Evolutionary conservation across 2,329 filamentous ascomycete species (phyloP), one percentile per base, ranked within the genome.

Genomic region (Parafenestella ontariensis): DNA sequence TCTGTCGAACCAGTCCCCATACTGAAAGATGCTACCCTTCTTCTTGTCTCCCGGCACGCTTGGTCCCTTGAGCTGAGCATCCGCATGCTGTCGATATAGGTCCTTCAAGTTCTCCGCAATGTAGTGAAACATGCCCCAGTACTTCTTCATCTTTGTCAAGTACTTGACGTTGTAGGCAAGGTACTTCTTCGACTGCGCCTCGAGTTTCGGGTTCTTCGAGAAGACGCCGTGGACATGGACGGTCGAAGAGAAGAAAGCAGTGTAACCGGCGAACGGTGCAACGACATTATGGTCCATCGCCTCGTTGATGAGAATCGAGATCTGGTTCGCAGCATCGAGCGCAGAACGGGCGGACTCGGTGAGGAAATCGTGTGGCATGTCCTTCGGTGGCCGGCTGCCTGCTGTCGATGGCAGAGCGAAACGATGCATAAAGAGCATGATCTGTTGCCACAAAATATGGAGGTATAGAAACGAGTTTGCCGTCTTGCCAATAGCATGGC

Each of bases 61-160:
- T n/a, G 81, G 81, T 9, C 90, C 91, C 62, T 87, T 85, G 48
- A 88, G 82, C 26, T 88, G 87, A n/a, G 89, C 89, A 73, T 97
- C 92, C 15, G 92, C 88, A 64, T 92, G 94, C 43, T 87, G 86
- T 46, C 90, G 87, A 72, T 96, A 99, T 57, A 96, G 87, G 49
- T 94, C 90, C 55, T 95, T 92, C 31, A 97, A 83, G 68, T 94
- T 95, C 72, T 98, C 93, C 0, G 92, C 89, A 85, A 98, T 93
- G 78, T 92, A 97, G 72, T 96, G 91, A 71, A 98, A 97, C 89
- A 97, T 96, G 56, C 94, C 95, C 95, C 95, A 99, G 69, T 95
- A 93, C 56, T 91, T 91, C 81, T 96, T 97, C 91, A 98, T 96
- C 76, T 91, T 95, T 49, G 89, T 89, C 40, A 99, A 79, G 67